Evolutionary conservation across 352 stramenopile genomes (phyloP), one percentile per base, ranked within the genome.

Genomic region (Pythium brachiatum): DNA sequence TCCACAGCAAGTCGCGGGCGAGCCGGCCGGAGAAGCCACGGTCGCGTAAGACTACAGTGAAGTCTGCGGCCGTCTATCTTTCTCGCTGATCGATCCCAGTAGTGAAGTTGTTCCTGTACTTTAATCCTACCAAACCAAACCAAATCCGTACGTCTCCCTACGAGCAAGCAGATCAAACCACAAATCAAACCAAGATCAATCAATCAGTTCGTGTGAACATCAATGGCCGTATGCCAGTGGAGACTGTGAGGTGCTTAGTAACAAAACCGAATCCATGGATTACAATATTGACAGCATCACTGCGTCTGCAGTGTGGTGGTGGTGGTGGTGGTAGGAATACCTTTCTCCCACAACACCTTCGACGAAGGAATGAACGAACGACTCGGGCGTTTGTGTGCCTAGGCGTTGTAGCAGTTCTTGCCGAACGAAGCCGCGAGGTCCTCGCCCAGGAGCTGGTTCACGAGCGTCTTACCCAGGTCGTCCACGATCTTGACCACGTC

Each of bases 381-480:
- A n/a, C n/a, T n/a, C n/a, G n/a, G n/a, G n/a, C n/a, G n/a, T n/a
- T n/a, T n/a, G n/a, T n/a, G n/a, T 26, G 36, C 20, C 20, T 48
- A 48, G n/a, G 55, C 50, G 50, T 74, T 64, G 66, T 74, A 77
- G 68, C 78, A 88, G 6, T 57, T 73, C 54, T 66, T 67, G 25
- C 70, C 72, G 63, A 86, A 84, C 53, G 72, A 38, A n/a, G 73
- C 54, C 55, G 57, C 60, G 64, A 88, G 57, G 43, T 73, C 50
- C 32, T 69, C 64, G 6, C 41, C 60, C 44, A 88, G 65, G 31
- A 83, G 23, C 38, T 76, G 70, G 74, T 86, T 88, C 26, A 84
- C 50, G n/a, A 83, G 61, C 51, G 72, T 78, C 54, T 81, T 76
- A 64, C 73, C 34, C 25, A 83, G 47, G 43, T 53, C 69, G 54